A percentile compares a stretch with the other conserved stretches of the same genome.
Conservation (phyloP, 306 rosid species). For the Acacia crassicarpa region DNA sequence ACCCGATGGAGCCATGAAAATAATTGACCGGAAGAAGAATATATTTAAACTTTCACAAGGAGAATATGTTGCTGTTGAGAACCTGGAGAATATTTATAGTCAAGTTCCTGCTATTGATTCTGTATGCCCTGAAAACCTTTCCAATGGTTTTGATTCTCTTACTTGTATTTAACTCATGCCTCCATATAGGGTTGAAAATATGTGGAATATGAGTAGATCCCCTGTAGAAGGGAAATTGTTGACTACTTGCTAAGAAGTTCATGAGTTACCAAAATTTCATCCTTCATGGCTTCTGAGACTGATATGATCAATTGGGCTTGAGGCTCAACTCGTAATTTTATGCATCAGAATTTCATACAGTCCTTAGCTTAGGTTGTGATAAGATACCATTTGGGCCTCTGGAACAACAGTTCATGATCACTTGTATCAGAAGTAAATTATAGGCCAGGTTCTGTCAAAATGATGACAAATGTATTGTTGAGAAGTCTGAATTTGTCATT, state of each 20-base stretch:
- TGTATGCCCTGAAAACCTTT: slow-evolving; percentile 42
- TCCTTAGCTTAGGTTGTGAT: neutral
- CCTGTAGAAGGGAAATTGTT: neutral
- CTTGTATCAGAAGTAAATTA: no score
- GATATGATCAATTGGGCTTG: neutral
- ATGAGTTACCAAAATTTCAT: neutral
- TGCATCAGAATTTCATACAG: neutral
- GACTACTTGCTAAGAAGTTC: neutral
- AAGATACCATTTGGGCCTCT: neutral
- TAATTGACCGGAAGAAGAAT: slow-evolving; percentile 93
- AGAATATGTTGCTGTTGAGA: slow-evolving; percentile 98
- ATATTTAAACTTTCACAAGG: slow-evolving; percentile 99
- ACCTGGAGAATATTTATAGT: slow-evolving; percentile 83
- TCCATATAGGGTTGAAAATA: neutral
- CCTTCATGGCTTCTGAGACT: neutral
- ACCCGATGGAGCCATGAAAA: slow-evolving; percentile 90
- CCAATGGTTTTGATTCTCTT: neutral
- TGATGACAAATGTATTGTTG: neutral
- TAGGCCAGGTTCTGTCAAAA: no score
- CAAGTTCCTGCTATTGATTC: slow-evolving; percentile 67
- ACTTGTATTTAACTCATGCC: slow-evolving; percentile 3
- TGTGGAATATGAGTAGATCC: neutral
- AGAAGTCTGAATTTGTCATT: neutral
- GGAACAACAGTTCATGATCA: neutral
- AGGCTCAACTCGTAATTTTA: neutral